A percentile compares a stretch with the other conserved stretches of the same genome.
Conservation (phyloP, 768 basidiomycete species). For the Xerocomellus chrysenteron region DNA sequence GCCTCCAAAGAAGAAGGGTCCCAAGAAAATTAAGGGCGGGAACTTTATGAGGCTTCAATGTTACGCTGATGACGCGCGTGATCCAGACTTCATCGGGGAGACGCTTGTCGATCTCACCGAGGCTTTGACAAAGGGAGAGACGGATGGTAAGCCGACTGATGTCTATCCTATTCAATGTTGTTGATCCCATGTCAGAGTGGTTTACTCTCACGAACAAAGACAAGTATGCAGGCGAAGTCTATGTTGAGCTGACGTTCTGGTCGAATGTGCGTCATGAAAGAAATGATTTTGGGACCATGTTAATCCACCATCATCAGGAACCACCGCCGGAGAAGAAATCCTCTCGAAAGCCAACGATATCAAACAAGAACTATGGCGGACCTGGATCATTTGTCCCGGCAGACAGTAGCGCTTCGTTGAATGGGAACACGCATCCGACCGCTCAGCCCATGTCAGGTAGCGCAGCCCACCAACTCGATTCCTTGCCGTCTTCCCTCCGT, state of each 20-base stretch:
- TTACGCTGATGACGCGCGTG: constrained; percentile 92
- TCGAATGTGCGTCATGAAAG: constrained; percentile 63
- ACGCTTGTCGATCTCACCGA: constrained; percentile 82
- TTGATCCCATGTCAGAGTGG: constrained; percentile 67
- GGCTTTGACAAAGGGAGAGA: constrained; percentile 92
- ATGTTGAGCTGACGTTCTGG: constrained; percentile 96
- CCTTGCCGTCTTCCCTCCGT: constrained; percentile 59
- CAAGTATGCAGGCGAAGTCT: constrained; percentile 93
- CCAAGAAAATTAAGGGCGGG: constrained; percentile 64
- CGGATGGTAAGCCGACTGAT: constrained; percentile 69
- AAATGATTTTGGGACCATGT: not conserved
- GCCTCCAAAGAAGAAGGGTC: constrained; percentile 61
- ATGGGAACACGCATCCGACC: constrained; percentile 19
- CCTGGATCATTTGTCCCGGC: constrained; percentile 72
- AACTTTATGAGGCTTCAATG: constrained; percentile 77
- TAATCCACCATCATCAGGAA: constrained; percentile 47
- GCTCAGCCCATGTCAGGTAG: constrained; percentile 20
- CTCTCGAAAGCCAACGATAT: constrained; percentile 47
- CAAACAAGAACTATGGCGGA: constrained; percentile 69
- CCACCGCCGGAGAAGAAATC: constrained; percentile 73
- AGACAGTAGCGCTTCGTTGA: constrained; percentile 32
- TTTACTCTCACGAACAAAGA: constrained; percentile 87
- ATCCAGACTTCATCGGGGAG: constrained; percentile 96
- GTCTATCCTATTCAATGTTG: constrained; percentile 3
- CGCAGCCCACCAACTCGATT: constrained; percentile 43